Percentiles rank a stretch among this genome's conserved stretches.
Conservation (phyloP, 1,139 yeast genomes). For the Lodderomyces metapsilosis region DNA sequence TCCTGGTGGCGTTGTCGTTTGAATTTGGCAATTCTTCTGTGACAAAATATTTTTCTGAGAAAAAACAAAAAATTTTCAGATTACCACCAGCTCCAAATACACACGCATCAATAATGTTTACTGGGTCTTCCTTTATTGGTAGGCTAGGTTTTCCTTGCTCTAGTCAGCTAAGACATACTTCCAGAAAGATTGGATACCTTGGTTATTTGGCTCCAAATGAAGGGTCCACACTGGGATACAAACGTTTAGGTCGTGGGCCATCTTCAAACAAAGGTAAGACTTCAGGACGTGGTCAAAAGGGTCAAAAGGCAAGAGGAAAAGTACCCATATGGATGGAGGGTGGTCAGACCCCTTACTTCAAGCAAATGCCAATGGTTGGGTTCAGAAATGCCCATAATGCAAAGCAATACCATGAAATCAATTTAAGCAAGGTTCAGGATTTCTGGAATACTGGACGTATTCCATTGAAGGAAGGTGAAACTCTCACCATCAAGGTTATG, state of each 20-base stretch:
- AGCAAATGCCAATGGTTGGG: constrained; percentile 88
- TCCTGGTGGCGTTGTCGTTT: too few relatives aligned
- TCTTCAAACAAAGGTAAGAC: constrained; percentile 93
- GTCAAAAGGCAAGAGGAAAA: constrained; percentile 94
- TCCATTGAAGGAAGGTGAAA: constrained; percentile 60
- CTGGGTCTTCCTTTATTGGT: not conserved
- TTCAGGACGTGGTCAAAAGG: constrained; percentile 94
- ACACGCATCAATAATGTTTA: not conserved
- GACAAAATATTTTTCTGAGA: too few relatives aligned
- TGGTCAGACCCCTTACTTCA: constrained; percentile 95
- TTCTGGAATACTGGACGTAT: constrained; percentile 70
- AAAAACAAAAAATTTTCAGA: constrained; percentile 1
- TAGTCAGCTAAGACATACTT: not conserved
- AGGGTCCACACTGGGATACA: constrained; percentile 45
- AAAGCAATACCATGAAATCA: constrained; percentile 50
- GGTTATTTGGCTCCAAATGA: constrained; percentile 41
- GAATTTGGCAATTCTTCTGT: too few relatives aligned
- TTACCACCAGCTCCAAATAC: not conserved
- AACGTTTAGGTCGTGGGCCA: constrained; percentile 95
- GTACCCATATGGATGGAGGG: constrained; percentile 97
- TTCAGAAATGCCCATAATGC: constrained; percentile 59
- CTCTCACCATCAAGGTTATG: constrained; percentile 63
- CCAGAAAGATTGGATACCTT: constrained; percentile 16
- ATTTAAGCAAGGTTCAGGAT: constrained; percentile 57
- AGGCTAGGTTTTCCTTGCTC: not conserved